Conservation (phyloP, 2,329 filamentous ascomycete species). For the Colletotrichum sp. region DNA sequence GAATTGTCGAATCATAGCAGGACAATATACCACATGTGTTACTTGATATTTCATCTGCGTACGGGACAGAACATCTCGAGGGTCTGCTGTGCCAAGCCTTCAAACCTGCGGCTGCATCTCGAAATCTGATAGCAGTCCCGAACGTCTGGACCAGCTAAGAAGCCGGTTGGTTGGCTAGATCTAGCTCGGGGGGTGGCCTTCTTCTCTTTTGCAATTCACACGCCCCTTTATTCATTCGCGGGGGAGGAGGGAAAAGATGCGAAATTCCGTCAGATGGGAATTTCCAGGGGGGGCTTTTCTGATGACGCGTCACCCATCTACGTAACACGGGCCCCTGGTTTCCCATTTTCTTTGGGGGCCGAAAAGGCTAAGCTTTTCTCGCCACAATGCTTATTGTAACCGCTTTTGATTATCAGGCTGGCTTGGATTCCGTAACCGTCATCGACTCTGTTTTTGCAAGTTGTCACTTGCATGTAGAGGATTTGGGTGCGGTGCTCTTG, state of each 20-base stretch:
- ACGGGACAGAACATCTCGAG: background rate
- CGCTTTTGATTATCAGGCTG: conserved; percentile 14
- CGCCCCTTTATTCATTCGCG: background rate
- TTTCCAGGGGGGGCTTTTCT: background rate
- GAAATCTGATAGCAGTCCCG: background rate
- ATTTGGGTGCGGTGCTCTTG: background rate
- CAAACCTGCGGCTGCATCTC: background rate
- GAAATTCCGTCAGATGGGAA: background rate
- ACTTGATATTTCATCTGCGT: background rate
- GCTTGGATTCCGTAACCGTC: background rate
- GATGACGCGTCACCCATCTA: conserved; percentile 10
- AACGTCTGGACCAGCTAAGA: background rate
- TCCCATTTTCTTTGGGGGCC: conserved; percentile 1
- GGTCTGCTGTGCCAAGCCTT: background rate
- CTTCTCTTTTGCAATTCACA: background rate
- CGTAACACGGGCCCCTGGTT: conserved; percentile 6
- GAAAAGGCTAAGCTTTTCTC: conserved; percentile 8
- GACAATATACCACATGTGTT: background rate
- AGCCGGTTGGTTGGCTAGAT: background rate
- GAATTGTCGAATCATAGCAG: background rate
- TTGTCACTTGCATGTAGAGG: background rate
- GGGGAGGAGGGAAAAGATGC: background rate
- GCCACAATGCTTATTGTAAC: conserved; percentile 16
- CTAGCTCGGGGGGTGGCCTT: background rate
- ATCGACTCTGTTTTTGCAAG: background rate